Evolutionary conservation across 106 monocot species (phyloP).

Genomic region (Allium cepa): DNA sequence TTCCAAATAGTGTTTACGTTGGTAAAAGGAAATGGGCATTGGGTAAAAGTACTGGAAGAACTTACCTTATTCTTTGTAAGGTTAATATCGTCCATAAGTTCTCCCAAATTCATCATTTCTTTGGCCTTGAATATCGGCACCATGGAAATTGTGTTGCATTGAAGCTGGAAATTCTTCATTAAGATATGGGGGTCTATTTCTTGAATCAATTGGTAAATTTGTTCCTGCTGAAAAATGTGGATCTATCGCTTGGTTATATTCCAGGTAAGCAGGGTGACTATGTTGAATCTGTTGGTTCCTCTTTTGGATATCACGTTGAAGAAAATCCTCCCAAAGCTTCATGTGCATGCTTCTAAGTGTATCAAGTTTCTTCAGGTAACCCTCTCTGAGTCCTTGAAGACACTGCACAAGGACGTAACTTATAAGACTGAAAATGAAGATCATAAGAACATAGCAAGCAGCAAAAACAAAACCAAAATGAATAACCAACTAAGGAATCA

Average conservation of each 20-base stretch:
- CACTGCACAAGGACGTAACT: conserved; percentile 21
- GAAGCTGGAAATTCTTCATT: conserved; percentile 47
- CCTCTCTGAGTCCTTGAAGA: conserved; percentile 54
- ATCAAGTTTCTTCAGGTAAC: conserved; percentile 58
- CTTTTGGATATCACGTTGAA: conserved; percentile 39
- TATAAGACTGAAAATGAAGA: not conserved
- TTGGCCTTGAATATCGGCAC: conserved; percentile 39
- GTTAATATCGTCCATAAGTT: conserved; percentile 47
- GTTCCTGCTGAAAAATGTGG: conserved; percentile 23
- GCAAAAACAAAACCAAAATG: no score
- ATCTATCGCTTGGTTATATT: conserved; percentile 42
- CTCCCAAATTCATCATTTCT: conserved; percentile 43
- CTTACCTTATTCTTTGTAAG: conserved; percentile 38
- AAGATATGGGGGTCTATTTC: conserved; percentile 39
- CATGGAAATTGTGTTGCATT: conserved; percentile 38
- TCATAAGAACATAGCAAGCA: not conserved
- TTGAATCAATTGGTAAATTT: conserved; percentile 35
- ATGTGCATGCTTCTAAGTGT: conserved; percentile 37
- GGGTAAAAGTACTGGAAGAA: not conserved
- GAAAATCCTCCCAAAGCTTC: conserved; percentile 84
- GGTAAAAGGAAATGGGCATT: no score
- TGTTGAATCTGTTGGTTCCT: conserved; percentile 33
- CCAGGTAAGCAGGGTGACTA: conserved; percentile 23
- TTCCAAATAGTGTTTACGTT: no score
- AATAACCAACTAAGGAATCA: no score